Conservation (phyloP, 805 yeast genomes). For the Ogataea wickerhamii region DNA sequence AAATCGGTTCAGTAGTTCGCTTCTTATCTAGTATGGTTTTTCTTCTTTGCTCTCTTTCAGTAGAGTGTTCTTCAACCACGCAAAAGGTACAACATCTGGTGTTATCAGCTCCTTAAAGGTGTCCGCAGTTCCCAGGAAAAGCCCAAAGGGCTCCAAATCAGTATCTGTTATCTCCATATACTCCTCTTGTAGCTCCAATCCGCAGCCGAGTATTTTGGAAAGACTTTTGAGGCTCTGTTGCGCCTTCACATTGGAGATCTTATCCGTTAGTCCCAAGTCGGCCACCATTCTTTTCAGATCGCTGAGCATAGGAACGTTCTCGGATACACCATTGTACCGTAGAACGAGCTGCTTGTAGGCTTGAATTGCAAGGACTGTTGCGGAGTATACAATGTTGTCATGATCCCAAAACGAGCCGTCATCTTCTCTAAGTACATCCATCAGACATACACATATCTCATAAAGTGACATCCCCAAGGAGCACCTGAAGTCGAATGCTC, state of each 20-base stretch:
- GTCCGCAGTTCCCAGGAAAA: background rate
- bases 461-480: constrained; percentile 18
- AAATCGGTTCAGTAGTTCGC: too few relatives aligned
- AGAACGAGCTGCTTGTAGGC: constrained; percentile 5
- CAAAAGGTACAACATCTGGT: too few relatives aligned
- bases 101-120: background rate
- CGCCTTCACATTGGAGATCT: background rate
- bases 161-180: background rate
- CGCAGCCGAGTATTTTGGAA: background rate
- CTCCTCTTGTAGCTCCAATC: background rate
- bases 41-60: too few relatives aligned
- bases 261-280: constrained; percentile 3
- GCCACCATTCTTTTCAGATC: constrained; percentile 7
- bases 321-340: background rate
- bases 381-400: constrained; percentile 1
- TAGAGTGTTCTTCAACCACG: too few relatives aligned
- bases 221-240: background rate
- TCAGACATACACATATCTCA: constrained; percentile 16
- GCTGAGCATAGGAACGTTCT: constrained; percentile 1
- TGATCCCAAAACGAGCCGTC: background rate
- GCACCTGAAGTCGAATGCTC: constrained; percentile 2
- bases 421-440: constrained; percentile 6
- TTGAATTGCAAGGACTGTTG: constrained; percentile 2
- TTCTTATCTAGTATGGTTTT: too few relatives aligned
- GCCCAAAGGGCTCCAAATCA: constrained; percentile 2